Evolutionary conservation across 179 eudicot species (phyloP).

Genomic region (Sideroxylon spinosum): DNA sequence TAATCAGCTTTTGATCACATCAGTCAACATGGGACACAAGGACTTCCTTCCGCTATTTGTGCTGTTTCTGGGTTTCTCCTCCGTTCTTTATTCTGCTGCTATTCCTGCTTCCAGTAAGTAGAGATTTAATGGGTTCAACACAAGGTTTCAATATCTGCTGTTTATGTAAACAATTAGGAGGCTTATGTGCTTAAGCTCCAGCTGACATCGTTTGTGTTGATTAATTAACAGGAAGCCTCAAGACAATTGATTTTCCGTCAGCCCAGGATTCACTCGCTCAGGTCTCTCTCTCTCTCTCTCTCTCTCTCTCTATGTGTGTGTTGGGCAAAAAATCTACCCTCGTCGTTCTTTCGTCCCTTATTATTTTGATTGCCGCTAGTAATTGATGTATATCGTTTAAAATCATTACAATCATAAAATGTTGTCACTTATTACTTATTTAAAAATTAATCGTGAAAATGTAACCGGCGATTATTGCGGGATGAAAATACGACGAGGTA

Average conservation of each 20-base stretch:
- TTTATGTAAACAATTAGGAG: not conserved
- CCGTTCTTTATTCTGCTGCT: constrained; percentile 21
- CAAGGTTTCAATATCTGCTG: not conserved
- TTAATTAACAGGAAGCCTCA: constrained; percentile 23
- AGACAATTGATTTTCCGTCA: constrained; percentile 5
- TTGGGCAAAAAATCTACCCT: too few species aligned
- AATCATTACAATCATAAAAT: too few species aligned
- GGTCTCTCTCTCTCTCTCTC: constrained; percentile 18
- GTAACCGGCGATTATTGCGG: too few species aligned
- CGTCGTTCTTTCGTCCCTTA: too few species aligned
- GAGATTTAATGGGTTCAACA: not conserved
- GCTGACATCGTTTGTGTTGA: not conserved
- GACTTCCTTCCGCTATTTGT: constrained; percentile 7
- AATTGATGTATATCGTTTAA: too few species aligned
- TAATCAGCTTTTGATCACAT: not conserved
- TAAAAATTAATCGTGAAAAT: too few species aligned
- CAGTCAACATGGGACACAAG: constrained; percentile 13
- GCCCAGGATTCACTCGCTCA: constrained; percentile 14
- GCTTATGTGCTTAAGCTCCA: not conserved
- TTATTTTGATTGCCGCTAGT: too few species aligned
- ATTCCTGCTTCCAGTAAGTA: constrained; percentile 28
- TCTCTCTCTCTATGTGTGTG: not conserved
- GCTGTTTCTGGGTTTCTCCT: constrained; percentile 20
- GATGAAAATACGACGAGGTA: too few species aligned
- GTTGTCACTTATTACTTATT: too few species aligned